phyloP scores from a whole-genome alignment of 345 rosid genomes.

The Laguncularia racemosa region DNA sequence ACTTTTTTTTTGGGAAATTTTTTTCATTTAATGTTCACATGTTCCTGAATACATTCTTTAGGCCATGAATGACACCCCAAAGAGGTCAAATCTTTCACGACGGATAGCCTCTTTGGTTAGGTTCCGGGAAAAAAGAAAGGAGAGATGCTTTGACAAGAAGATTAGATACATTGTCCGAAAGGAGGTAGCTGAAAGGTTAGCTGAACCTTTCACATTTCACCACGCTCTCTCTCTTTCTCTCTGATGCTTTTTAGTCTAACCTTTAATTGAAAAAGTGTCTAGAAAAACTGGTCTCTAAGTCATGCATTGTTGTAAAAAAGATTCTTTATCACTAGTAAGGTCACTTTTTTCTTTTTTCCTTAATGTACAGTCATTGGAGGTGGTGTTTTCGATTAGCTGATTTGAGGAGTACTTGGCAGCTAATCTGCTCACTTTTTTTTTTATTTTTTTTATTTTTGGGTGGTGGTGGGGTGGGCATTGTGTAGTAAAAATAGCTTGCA shows the following conservation, averaged over 20 bases:
- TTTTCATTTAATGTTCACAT: conserved; percentile 9
- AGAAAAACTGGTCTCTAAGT: too few species aligned
- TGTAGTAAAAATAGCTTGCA: too few species aligned
- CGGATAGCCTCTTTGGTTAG: conserved; percentile 72
- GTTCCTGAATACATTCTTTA: conserved; percentile 15
- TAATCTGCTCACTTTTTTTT: too few species aligned
- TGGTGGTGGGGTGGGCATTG: too few species aligned
- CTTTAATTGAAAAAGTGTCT: too few species aligned
- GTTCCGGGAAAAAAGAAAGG: conserved; percentile 70
- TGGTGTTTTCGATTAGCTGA: conserved; percentile 6
- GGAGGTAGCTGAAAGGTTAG: conserved; percentile 74
- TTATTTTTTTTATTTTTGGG: too few species aligned
- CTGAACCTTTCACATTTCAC: not conserved
- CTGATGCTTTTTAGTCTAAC: not conserved
- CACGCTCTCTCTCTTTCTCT: not conserved
- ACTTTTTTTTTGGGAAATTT: too few species aligned
- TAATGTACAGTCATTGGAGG: not conserved
- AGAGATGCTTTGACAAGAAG: conserved; percentile 77
- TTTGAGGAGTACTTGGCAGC: too few species aligned
- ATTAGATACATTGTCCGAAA: conserved; percentile 63
- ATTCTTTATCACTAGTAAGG: too few species aligned
- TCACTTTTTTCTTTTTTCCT: not conserved
- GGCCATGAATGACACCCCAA: conserved; percentile 36
- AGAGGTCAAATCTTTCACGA: conserved; percentile 51
- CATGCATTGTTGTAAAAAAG: too few species aligned